Conservation (phyloP, 768 basidiomycete genomes). For the Lentinula lateritia region DNA sequence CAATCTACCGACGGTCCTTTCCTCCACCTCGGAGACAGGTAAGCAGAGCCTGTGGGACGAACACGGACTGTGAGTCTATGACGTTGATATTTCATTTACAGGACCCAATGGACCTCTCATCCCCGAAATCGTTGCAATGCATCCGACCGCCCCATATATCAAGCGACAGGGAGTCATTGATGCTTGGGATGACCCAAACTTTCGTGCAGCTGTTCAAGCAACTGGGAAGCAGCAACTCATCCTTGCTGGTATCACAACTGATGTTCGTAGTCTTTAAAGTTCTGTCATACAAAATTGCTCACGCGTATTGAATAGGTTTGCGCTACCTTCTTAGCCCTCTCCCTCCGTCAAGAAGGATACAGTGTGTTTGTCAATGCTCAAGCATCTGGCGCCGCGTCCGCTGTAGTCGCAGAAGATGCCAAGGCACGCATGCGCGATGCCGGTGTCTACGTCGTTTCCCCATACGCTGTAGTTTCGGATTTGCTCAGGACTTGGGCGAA, state of each 20-base stretch:
- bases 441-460: slow-evolving; percentile 38
- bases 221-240: slow-evolving; percentile 46
- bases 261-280: slow-evolving; percentile 24
- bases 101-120: slow-evolving; percentile 47
- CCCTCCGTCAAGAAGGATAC: slow-evolving; percentile 39
- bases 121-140: slow-evolving; percentile 38
- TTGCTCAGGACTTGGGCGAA: slow-evolving; percentile 48
- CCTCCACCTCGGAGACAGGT: slow-evolving; percentile 40
- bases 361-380: slow-evolving; percentile 43
- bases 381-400: slow-evolving; percentile 36
- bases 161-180: slow-evolving; percentile 45
- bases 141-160: slow-evolving; percentile 37
- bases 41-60: not conserved
- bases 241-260: slow-evolving; percentile 42
- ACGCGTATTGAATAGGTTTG: slow-evolving; percentile 29
- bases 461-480: slow-evolving; percentile 37
- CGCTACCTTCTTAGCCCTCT: slow-evolving; percentile 42
- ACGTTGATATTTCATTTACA: slow-evolving; percentile 9
- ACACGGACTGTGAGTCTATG: not conserved
- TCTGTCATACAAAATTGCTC: not conserved
- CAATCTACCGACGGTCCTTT: slow-evolving; percentile 40
- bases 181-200: slow-evolving; percentile 46
- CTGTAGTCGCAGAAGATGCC: slow-evolving; percentile 34
- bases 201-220: slow-evolving; percentile 38
- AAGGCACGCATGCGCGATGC: slow-evolving; percentile 44